Evolutionary conservation across 208 protist species (phyloP).

Genomic region (Herpetomonas samuelpessoai): DNA sequence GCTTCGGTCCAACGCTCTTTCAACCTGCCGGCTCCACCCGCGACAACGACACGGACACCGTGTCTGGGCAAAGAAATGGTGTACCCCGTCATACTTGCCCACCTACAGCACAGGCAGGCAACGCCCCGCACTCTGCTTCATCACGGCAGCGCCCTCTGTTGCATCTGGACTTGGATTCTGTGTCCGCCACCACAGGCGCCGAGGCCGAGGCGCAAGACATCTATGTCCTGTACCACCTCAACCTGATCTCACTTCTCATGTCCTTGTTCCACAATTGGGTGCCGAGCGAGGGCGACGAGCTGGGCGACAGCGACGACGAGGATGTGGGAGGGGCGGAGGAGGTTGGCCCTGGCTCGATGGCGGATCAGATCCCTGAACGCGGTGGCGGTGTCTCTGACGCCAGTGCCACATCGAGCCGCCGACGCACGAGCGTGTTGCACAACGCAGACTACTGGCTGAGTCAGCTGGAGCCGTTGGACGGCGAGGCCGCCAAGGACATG

Average conservation of each 20-base stretch:
- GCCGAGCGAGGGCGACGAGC: constrained; percentile 6
- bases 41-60: not conserved
- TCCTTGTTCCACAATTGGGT: constrained; percentile 47
- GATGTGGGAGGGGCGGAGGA: no score
- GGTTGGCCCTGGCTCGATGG: not conserved
- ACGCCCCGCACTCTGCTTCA: no score
- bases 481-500: constrained; percentile 8
- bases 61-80: no score
- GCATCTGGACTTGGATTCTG: not conserved
- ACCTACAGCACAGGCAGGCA: no score
- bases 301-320: not conserved
- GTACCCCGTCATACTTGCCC: no score
- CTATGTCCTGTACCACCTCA: constrained; percentile 18
- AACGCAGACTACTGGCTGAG: not conserved
- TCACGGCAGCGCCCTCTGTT: not conserved
- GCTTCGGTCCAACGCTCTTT: constrained; percentile 15
- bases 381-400: not conserved
- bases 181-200: not conserved
- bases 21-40: not conserved
- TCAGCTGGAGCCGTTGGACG: constrained; percentile 5
- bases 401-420: constrained; percentile 24
- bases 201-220: not conserved
- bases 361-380: not conserved
- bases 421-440: constrained; percentile 2
- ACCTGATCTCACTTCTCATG: constrained; percentile 41